phyloP scores from a whole-genome alignment of 805 yeast species.

The Lipomyces yamadae region DNA sequence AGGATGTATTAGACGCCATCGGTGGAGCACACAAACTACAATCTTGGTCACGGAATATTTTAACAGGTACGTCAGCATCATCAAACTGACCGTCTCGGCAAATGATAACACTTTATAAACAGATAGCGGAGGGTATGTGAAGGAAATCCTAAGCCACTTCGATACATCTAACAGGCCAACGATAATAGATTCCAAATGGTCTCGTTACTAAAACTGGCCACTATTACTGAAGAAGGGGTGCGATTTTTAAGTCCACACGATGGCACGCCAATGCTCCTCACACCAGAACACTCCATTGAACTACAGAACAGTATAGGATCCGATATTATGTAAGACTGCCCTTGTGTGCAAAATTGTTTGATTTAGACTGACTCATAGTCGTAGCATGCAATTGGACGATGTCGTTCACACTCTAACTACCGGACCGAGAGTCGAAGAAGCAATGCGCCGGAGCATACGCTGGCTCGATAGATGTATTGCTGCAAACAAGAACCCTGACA shows the following conservation, averaged over 20 bases:
- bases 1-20: slow-evolving; percentile 48
- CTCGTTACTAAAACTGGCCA: slow-evolving; percentile 51
- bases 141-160: not conserved
- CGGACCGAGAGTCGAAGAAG: slow-evolving; percentile 52
- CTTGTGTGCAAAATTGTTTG: not conserved
- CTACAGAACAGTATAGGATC: slow-evolving; percentile 53
- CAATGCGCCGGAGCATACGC: slow-evolving; percentile 51
- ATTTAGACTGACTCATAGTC: not conserved
- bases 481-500: slow-evolving; percentile 51
- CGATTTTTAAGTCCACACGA: slow-evolving; percentile 53
- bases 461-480: slow-evolving; percentile 54
- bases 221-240: slow-evolving; percentile 55
- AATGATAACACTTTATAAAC: no score
- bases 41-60: slow-evolving; percentile 50
- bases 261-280: slow-evolving; percentile 53
- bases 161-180: not conserved
- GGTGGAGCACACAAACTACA: slow-evolving; percentile 54
- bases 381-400: slow-evolving; percentile 52
- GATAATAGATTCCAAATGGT: slow-evolving; percentile 50
- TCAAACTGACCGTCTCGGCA: not conserved
- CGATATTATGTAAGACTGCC: slow-evolving; percentile 47
- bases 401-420: slow-evolving; percentile 53
- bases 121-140: slow-evolving; percentile 49
- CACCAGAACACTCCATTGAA: slow-evolving; percentile 55
- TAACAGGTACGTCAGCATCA: slow-evolving; percentile 41